A percentile compares a stretch with the other conserved stretches of the same genome.
Evolutionary conservation across 352 stramenopile species (phyloP).

Genomic region (Stramenopiles sp.): DNA sequence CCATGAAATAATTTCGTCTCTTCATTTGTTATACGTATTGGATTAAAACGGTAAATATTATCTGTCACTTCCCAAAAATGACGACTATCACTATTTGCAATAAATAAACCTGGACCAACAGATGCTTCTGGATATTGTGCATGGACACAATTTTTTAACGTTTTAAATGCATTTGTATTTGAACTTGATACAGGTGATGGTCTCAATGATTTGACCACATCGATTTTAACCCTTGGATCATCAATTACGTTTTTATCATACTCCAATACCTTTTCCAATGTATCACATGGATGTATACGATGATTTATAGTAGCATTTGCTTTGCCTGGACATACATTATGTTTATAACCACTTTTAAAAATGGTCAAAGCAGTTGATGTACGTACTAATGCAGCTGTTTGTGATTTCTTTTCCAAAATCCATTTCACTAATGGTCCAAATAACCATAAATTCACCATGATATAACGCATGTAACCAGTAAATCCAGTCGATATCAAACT

Average conservation of each 20-base stretch:
- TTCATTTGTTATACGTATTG: slow-evolving; percentile 18
- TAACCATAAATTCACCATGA: slow-evolving; percentile 19
- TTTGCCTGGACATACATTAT: slow-evolving; percentile 19
- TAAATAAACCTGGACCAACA: slow-evolving; percentile 14
- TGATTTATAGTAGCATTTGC: slow-evolving; percentile 18
- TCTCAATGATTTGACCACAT: slow-evolving; percentile 5
- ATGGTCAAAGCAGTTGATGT: slow-evolving; percentile 22
- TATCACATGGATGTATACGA: slow-evolving; percentile 19
- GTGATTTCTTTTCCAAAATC: slow-evolving; percentile 15
- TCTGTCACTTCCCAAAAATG: slow-evolving; percentile 18
- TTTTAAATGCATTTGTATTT: slow-evolving; percentile 5
- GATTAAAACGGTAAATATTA: slow-evolving; percentile 21
- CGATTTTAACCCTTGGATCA: slow-evolving; percentile 16
- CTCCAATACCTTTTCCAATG: slow-evolving; percentile 15
- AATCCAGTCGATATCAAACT: slow-evolving; percentile 8
- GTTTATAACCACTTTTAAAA: slow-evolving; percentile 16
- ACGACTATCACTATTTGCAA: slow-evolving; percentile 22
- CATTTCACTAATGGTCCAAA: slow-evolving; percentile 16
- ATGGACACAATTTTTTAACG: not conserved
- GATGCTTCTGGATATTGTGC: slow-evolving; percentile 10
- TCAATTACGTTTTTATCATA: slow-evolving; percentile 24
- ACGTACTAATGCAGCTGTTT: slow-evolving; percentile 16
- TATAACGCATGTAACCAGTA: slow-evolving; percentile 8
- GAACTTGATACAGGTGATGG: slow-evolving; percentile 6
- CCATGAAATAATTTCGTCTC: slow-evolving; percentile 24